Evolutionary conservation across 805 yeast species (phyloP), one percentile per base, ranked within the genome.

Genomic region (Ogataea populi-albae): DNA sequence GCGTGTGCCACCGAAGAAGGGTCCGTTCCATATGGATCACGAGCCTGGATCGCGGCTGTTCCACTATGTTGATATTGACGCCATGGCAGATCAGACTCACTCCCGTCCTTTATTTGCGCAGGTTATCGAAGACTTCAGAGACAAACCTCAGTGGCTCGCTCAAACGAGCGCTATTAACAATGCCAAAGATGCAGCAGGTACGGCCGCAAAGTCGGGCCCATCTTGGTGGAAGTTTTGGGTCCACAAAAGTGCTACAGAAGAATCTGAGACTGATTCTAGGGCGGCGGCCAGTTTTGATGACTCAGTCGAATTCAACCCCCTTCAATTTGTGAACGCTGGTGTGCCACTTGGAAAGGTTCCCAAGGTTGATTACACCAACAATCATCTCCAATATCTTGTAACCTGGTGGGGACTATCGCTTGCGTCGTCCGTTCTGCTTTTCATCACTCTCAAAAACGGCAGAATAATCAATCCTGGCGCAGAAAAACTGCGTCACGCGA

Each of bases 321-420:
- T 65, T 38, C 86, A 86, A 59, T 79, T 84, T 52, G 64, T 78
- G 37, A 74, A 71, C 39, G 81, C 86, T 4, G 98, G 98, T 35
- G 91, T 91, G 5, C 98, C 98, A 8, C 58, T 93, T 8, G 98
- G 96, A 1, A 79, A 82, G 36, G 62, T 69, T 6, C 89, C 96
- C n/a, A 77, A 77, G 49, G 76, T 91, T 22, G 89, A 81, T 47
- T 73, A 86, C 55, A 79, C 83, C 42, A 93, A 93, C 59, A 87
- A 88, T 55, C 98, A 93, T 56, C 63, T 89, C 59, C 96, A 91
- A 59, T 93, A 93, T 58, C 65, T 93, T 53, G 77, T 87, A 15
- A 93, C 98, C 0, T 93, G 98, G 98, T 91, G 86, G 58, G 95
- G 96, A 0, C 72, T 91, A 27, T 78, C 88, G 2, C 50, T 84